Conservation (phyloP, 176 grass and related monocot genomes). For the Neostapfia colusana region DNA sequence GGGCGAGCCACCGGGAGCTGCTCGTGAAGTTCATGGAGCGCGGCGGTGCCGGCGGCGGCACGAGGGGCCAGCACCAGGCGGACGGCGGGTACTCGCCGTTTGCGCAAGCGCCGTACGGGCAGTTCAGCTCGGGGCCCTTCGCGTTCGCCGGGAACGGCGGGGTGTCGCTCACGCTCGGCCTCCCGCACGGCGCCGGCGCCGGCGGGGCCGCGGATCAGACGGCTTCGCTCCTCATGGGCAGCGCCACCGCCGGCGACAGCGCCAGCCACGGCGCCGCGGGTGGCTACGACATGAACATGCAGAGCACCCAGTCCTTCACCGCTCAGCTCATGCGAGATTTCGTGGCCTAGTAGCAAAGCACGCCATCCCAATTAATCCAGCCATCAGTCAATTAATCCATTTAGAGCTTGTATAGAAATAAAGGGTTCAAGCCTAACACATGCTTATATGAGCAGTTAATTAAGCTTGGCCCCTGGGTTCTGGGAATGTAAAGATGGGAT, state of each 20-base stretch:
- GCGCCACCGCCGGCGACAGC: constrained; percentile 41
- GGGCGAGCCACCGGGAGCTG: constrained; percentile 76
- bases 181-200: constrained; percentile 64
- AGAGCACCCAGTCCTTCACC: constrained; percentile 71
- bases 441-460: constrained; percentile 34
- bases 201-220: constrained; percentile 45
- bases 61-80: constrained; percentile 10
- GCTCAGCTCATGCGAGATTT: constrained; percentile 87
- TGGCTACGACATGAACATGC: constrained; percentile 83
- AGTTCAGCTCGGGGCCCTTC: constrained; percentile 71
- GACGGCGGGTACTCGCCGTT: constrained; percentile 51
- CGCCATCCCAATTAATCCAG: constrained; percentile 16
- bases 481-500: constrained; percentile 68
- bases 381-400: constrained; percentile 31
- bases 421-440: constrained; percentile 33
- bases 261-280: constrained; percentile 16
- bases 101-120: constrained; percentile 34
- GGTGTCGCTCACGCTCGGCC: constrained; percentile 87
- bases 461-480: constrained; percentile 40
- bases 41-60: constrained; percentile 31
- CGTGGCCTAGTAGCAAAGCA: constrained; percentile 51
- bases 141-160: constrained; percentile 63
- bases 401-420: constrained; percentile 75
- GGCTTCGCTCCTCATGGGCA: constrained; percentile 56
- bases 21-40: constrained; percentile 97